A percentile compares a stretch with the other conserved stretches of the same genome.
These are phyloP conservation scores for Dalbergia oliveri DNA, from an alignment of 306 rosid genomes.

Conservation along the genomic window DNA sequence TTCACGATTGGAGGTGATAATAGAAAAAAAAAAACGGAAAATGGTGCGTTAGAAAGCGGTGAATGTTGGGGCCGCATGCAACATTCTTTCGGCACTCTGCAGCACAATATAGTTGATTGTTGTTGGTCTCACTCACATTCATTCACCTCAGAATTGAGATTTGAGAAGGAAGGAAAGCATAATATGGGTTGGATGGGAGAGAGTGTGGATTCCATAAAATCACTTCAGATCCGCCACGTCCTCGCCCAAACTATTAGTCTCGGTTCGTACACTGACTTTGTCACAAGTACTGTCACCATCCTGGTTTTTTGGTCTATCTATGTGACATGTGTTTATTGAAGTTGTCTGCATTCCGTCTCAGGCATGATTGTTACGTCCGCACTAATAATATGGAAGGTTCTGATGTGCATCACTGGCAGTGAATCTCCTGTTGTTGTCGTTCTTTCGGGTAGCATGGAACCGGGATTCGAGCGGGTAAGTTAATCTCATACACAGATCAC, in stretches of 20 bases:
- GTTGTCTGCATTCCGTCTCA: constrained; percentile 42
- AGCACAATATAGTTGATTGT: too few species aligned
- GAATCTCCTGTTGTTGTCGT: constrained; percentile 96
- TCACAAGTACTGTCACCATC: constrained; percentile 1
- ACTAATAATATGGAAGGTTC: constrained; percentile 82
- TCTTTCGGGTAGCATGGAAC: constrained; percentile 96
- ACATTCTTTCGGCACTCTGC: too few species aligned
- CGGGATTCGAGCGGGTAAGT: constrained; percentile 82
- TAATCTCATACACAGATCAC: constrained; percentile 29
- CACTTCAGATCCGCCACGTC: constrained; percentile 89
- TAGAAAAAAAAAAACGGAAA: too few species aligned
- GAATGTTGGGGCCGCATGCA: too few species aligned
- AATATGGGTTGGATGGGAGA: constrained; percentile 82
- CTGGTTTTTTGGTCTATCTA: constrained; percentile 35
- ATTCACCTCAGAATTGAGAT: too few species aligned
- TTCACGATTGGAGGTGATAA: too few species aligned
- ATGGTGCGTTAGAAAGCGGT: too few species aligned
- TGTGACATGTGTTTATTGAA: neutral
- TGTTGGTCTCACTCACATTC: too few species aligned
- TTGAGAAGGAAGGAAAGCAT: neutral
- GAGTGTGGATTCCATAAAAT: constrained; percentile 71
- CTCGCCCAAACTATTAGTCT: constrained; percentile 82
- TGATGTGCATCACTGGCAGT: constrained; percentile 81
- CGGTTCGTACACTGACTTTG: constrained; percentile 57
- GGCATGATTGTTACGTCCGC: constrained; percentile 94